phyloP scores from a whole-genome alignment of 192 early-diverging fungal genomes.

The Anaeromyces robustus region DNA sequence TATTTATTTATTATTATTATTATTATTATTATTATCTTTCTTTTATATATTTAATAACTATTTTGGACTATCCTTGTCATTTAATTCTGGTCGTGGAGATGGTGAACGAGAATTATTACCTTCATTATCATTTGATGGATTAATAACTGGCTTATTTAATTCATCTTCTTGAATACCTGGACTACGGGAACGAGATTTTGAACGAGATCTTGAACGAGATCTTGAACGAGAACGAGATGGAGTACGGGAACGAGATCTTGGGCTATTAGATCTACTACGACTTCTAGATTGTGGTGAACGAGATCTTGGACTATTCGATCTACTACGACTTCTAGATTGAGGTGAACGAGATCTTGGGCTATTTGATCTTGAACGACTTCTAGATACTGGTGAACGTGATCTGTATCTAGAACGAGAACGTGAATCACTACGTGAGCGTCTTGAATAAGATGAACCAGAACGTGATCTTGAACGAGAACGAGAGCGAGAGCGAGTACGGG shows the following conservation, averaged over 20 bases:
- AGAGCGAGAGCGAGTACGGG: too few relatives aligned
- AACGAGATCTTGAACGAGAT: background rate
- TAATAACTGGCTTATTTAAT: background rate
- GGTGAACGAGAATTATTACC: background rate
- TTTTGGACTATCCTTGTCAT: background rate
- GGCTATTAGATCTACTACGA: background rate
- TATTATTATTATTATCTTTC: too few relatives aligned
- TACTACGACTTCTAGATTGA: background rate
- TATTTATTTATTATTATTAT: too few relatives aligned
- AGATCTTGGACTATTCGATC: background rate
- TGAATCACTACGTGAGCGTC: background rate
- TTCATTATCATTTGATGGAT: background rate
- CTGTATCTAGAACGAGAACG: background rate
- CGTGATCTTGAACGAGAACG: too few relatives aligned
- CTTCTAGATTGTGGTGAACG: too few relatives aligned
- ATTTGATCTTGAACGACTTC: background rate
- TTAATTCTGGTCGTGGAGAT: background rate
- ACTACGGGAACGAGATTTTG: background rate
- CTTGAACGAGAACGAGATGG: background rate
- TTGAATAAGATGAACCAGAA: background rate
- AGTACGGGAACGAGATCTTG: background rate
- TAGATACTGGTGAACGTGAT: background rate
- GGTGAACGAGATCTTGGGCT: background rate
- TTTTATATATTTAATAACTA: too few relatives aligned
- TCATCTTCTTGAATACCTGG: background rate